Percentiles rank a stretch among this genome's conserved stretches.
Conservation (phyloP, 2,329 filamentous ascomycete genomes). For the Myotisia sp. region DNA sequence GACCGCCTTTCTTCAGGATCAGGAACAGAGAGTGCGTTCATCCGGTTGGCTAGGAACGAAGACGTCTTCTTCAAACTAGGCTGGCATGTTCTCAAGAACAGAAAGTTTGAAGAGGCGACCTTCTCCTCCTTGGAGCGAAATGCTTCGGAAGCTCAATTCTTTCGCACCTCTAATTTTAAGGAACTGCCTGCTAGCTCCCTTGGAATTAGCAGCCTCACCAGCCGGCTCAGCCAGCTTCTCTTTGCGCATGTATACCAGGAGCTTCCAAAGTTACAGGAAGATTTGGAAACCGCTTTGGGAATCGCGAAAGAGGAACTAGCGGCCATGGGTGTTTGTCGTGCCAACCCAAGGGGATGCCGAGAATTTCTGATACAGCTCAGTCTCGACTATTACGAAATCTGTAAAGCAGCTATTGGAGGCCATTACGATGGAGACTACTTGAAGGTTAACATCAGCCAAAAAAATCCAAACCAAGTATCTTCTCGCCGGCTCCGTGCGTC, state of each 20-base stretch:
- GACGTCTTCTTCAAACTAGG: slow-evolving; percentile 16
- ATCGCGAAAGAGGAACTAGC: slow-evolving; percentile 26
- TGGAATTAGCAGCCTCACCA: slow-evolving; percentile 6
- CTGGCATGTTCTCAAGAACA: slow-evolving; percentile 17
- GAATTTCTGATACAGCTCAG: slow-evolving; percentile 1
- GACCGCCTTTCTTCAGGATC: slow-evolving; percentile 17
- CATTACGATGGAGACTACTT: slow-evolving; percentile 2
- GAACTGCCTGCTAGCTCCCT: neutral
- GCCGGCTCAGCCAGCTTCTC: slow-evolving; percentile 11
- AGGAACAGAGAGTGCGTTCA: slow-evolving; percentile 15
- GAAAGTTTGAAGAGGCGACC: slow-evolving; percentile 2
- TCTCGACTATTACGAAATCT: slow-evolving; percentile 6
- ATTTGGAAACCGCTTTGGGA: slow-evolving; percentile 17
- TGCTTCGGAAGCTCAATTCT: slow-evolving; percentile 3
- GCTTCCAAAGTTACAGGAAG: slow-evolving; percentile 16
- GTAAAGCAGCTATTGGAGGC: slow-evolving; percentile 5
- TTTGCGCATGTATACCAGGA: slow-evolving; percentile 17
- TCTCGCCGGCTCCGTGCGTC: slow-evolving; percentile 19
- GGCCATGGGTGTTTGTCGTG: slow-evolving; percentile 9
- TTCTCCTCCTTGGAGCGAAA: slow-evolving; percentile 5
- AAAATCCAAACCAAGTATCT: neutral
- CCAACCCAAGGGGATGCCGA: neutral
- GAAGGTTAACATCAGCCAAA: no score
- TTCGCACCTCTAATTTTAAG: slow-evolving; percentile 2
- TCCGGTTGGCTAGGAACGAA: slow-evolving; percentile 17